These are phyloP conservation scores for Raphanus raphanistrum DNA, from an alignment of 345 rosid species.

Conservation along the genomic window DNA sequence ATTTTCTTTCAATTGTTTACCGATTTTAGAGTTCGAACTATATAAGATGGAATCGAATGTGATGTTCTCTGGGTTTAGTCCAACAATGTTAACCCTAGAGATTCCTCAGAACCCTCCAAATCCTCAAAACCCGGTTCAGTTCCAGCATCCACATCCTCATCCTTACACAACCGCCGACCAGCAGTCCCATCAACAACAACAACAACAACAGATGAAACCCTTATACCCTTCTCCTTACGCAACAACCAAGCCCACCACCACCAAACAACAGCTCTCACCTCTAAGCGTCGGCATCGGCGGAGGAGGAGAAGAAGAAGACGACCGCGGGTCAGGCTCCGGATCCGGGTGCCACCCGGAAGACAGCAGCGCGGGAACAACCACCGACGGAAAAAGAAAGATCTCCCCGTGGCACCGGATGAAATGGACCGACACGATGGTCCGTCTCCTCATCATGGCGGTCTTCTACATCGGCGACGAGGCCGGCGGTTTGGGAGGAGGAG, in stretches of 20 bases:
- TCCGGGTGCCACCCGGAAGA: constrained; percentile 57
- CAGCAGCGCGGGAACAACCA: constrained; percentile 38
- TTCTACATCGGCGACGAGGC: constrained; percentile 88
- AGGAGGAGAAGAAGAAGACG: constrained; percentile 73
- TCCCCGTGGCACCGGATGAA: constrained; percentile 99
- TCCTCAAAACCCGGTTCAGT: constrained; percentile 50
- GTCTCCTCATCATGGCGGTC: constrained; percentile 78
- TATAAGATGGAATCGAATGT: constrained; percentile 59
- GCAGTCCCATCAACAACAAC: constrained; percentile 24
- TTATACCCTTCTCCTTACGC: constrained; percentile 36
- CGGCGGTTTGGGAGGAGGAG: constrained; percentile 46
- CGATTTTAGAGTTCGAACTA: neutral
- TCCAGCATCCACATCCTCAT: constrained; percentile 53
- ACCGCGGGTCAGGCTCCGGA: constrained; percentile 49
- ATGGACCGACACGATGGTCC: constrained; percentile 95
- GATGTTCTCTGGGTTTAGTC: constrained; percentile 60
- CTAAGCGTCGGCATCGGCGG: constrained; percentile 41
- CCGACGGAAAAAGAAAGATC: constrained; percentile 53
- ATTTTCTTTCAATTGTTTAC: neutral
- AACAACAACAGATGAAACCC: constrained; percentile 54
- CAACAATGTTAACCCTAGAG: constrained; percentile 76
- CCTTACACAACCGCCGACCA: constrained; percentile 37
- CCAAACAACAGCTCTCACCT: constrained; percentile 42
- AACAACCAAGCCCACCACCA: constrained; percentile 43
- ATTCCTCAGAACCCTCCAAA: constrained; percentile 65